Evolutionary conservation across 2,329 filamentous ascomycete species (phyloP), one percentile per base, ranked within the genome.

Genomic region (Penicillium concentricum): DNA sequence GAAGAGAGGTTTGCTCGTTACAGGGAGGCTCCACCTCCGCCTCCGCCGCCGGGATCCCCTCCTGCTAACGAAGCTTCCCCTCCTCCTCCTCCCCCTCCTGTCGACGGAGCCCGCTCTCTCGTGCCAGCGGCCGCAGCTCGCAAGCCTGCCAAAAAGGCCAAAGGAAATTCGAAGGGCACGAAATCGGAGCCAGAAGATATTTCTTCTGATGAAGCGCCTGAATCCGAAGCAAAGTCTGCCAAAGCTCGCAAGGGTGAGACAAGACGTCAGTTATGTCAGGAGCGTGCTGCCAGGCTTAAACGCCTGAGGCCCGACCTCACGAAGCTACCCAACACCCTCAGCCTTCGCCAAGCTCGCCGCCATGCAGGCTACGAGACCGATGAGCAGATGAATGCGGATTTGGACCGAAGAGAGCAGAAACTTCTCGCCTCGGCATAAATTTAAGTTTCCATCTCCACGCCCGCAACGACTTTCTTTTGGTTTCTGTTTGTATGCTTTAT

Each of bases 1-100:
- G 64, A 75, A 34, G 58, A 66, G 28, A 66, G 71, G 57, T 77
- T 76, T 46, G 70, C 68, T 26, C 66, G 62, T 16, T 68, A 72
- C 50, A 69, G 64, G 32, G 59, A 64, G 12, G 62, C 70, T 13
- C 60, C 64, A 32, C 61, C 68, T 22, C 64, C 66, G 9, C 60
- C 47, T 39, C 47, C 65, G 10, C 51, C 49, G 8, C 48, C 48
- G 22, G 57, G 18, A 13, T 47, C 58, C 6, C 37, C 55, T 49
- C 60, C 61, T 20, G 20, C 37, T 18, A 51, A 56, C 9, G 35
- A 41, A 46, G 16, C 41, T 4, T 52, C 10, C 10, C 57, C 66
- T 20, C 66, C 64, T 3, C 69, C 68, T 12, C 57, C 52, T 32
- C 45, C 49, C 16, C 63, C 54, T 39, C 54, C 48, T 30, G 5